These are phyloP conservation scores for Tephrocybe sp. DNA, from an alignment of 768 basidiomycete genomes.

Conservation along the genomic window DNA sequence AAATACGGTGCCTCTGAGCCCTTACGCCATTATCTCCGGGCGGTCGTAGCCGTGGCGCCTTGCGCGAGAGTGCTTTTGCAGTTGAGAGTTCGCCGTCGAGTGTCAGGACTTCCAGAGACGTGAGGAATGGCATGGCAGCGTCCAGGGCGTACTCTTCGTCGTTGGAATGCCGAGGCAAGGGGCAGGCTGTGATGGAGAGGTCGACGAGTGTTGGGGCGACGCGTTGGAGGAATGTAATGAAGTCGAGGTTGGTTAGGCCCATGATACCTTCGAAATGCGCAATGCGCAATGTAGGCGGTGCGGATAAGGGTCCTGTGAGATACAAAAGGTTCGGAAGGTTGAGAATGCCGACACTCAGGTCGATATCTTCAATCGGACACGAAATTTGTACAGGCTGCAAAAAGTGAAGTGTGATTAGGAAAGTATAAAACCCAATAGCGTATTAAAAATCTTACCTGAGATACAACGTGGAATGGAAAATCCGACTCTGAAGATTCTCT, in stretches of 20 bases:
- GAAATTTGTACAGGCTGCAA: background rate
- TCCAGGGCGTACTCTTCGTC: constrained; percentile 17
- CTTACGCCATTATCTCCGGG: background rate
- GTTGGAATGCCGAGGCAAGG: constrained; percentile 1
- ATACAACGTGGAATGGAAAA: background rate
- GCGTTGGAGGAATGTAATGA: constrained; percentile 6
- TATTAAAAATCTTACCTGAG: background rate
- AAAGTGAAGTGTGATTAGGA: background rate
- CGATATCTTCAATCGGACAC: background rate
- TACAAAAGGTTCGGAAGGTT: background rate
- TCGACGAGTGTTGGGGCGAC: constrained; percentile 7
- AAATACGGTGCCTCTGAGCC: background rate
- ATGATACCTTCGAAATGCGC: background rate
- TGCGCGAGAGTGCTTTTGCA: constrained; percentile 1
- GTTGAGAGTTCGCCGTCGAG: constrained; percentile 3
- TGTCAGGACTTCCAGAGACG: constrained; percentile 1
- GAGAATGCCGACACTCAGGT: background rate
- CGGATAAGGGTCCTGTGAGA: background rate
- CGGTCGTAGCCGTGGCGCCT: background rate
- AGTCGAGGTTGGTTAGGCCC: constrained; percentile 11
- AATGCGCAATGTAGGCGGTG: background rate
- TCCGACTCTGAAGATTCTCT: background rate
- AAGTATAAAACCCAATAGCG: background rate
- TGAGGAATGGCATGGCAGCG: constrained; percentile 6
- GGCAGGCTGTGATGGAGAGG: constrained; percentile 6